These are phyloP conservation scores for Botrytis aclada DNA, from an alignment of 2,329 filamentous ascomycete genomes.

Conservation along the genomic window DNA sequence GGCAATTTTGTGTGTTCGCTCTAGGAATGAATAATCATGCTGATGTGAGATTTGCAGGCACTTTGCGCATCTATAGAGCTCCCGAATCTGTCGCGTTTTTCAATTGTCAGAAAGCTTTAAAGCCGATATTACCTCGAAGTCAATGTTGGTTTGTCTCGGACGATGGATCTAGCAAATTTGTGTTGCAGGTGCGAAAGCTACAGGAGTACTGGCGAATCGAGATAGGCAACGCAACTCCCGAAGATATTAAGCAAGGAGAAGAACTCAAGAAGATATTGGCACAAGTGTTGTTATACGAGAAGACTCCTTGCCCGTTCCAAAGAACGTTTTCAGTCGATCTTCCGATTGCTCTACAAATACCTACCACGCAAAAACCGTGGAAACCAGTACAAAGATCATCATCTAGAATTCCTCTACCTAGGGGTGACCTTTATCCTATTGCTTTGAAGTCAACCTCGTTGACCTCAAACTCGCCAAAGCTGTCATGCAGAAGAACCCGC, in stretches of 20 bases:
- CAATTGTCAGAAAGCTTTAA: constrained; percentile 77
- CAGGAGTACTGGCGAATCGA: constrained; percentile 85
- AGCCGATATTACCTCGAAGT: constrained; percentile 83
- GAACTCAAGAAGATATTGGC: constrained; percentile 67
- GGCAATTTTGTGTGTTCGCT: neutral
- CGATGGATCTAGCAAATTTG: constrained; percentile 71
- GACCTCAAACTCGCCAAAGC: constrained; percentile 5
- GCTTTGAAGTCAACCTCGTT: constrained; percentile 17
- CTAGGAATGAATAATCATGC: neutral
- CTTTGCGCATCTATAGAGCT: constrained; percentile 80
- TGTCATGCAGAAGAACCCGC: constrained; percentile 10
- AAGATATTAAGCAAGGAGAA: constrained; percentile 62
- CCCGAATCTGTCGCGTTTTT: constrained; percentile 84
- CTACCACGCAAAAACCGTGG: constrained; percentile 66
- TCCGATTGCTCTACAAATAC: constrained; percentile 64
- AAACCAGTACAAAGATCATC: constrained; percentile 46
- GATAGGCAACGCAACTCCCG: constrained; percentile 62
- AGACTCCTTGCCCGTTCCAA: constrained; percentile 82
- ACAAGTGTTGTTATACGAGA: constrained; percentile 78
- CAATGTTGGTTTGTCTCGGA: constrained; percentile 88
- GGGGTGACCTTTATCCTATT: constrained; percentile 17
- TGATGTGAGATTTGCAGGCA: constrained; percentile 48
- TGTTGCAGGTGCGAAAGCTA: constrained; percentile 78
- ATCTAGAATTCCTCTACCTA: constrained; percentile 20
- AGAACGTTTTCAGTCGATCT: constrained; percentile 72